A percentile compares a stretch with the other conserved stretches of the same genome.
Evolutionary conservation across 768 basidiomycete genomes (phyloP).

Genomic region (Rubroboletus pulcherrimus): DNA sequence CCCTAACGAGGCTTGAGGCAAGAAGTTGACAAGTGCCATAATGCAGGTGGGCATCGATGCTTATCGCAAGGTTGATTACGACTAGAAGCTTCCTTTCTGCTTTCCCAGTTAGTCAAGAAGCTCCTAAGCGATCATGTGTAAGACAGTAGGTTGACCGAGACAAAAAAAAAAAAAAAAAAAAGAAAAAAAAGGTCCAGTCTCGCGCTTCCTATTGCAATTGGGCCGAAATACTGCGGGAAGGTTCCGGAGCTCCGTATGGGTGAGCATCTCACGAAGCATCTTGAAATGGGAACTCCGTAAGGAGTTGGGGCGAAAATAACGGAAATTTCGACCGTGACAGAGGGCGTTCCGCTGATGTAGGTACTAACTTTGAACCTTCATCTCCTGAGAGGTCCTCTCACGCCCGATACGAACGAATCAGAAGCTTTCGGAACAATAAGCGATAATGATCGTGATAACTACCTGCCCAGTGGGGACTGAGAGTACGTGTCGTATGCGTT

Average conservation of each 20-base stretch:
- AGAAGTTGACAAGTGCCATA: background rate
- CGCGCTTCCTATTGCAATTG: background rate
- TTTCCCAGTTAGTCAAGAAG: conserved; percentile 3
- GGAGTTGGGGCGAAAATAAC: conserved; percentile 21
- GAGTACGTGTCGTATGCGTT: background rate
- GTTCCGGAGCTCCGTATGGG: conserved; percentile 2
- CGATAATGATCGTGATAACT: background rate
- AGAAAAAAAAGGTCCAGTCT: background rate
- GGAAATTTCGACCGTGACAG: conserved; percentile 9
- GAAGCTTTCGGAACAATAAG: background rate
- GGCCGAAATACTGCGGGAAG: background rate
- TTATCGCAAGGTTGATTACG: background rate
- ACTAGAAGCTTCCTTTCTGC: background rate
- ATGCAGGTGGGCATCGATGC: background rate
- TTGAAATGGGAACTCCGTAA: conserved; percentile 7
- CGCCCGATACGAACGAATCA: background rate
- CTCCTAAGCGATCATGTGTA: background rate
- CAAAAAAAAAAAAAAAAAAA: background rate
- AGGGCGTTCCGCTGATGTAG: background rate
- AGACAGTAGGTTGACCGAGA: background rate
- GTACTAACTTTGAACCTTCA: conserved; percentile 1
- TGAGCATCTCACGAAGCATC: conserved; percentile 3
- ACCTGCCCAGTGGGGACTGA: background rate
- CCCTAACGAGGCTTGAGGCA: background rate
- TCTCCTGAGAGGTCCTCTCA: background rate